Evolutionary conservation across 2,329 filamentous ascomycete species (phyloP).

Genomic region (Colletotrichum chlorophyti): DNA sequence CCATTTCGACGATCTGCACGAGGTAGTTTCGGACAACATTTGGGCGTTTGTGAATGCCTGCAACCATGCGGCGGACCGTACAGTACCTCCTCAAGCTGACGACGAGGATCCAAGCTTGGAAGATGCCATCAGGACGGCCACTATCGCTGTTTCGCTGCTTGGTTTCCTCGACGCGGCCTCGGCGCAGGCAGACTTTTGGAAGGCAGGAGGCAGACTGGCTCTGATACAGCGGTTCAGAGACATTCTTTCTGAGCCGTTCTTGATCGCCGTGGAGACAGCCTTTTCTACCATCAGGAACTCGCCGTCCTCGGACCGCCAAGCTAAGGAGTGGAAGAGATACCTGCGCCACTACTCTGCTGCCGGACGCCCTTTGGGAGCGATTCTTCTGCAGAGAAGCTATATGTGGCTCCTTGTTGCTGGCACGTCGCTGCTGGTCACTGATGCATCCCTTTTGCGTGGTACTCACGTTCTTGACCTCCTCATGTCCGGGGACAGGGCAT

Average conservation of each 20-base stretch:
- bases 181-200: constrained; percentile 83
- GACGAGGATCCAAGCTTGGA: constrained; percentile 67
- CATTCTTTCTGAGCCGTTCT: constrained; percentile 82
- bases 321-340: constrained; percentile 89
- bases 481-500: constrained; percentile 61
- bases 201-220: constrained; percentile 72
- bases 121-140: constrained; percentile 73
- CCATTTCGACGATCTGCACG: constrained; percentile 73
- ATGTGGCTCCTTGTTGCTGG: constrained; percentile 83
- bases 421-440: constrained; percentile 75
- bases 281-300: constrained; percentile 90
- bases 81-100: constrained; percentile 59
- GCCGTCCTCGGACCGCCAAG: constrained; percentile 66
- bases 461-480: constrained; percentile 77
- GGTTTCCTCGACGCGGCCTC: constrained; percentile 89
- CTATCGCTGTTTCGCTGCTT: constrained; percentile 82
- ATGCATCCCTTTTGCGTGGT: constrained; percentile 63
- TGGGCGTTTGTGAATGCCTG: constrained; percentile 78
- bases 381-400: constrained; percentile 89
- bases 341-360: constrained; percentile 81
- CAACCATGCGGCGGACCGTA: constrained; percentile 62
- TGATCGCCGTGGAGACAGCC: constrained; percentile 86
- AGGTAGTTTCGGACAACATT: constrained; percentile 70
- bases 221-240: constrained; percentile 75
- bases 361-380: constrained; percentile 84